Conservation (phyloP, 352 stramenopile genomes). For the Globisporangium alternatum region DNA sequence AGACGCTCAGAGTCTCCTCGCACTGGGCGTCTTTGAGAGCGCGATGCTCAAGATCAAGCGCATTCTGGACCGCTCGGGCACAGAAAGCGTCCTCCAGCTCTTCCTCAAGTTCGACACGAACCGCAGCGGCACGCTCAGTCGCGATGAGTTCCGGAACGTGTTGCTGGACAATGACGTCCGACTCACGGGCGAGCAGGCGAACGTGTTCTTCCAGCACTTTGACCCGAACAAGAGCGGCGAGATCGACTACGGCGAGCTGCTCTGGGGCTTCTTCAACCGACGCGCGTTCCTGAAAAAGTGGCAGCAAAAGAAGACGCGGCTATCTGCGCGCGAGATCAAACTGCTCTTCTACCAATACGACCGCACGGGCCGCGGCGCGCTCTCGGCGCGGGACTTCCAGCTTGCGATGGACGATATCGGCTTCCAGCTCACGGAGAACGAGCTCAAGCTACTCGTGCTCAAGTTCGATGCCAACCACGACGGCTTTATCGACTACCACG, state of each 20-base stretch:
- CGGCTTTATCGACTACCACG: constrained; percentile 60
- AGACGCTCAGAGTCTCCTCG: constrained; percentile 25
- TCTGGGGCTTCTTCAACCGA: constrained; percentile 66
- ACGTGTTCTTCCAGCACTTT: constrained; percentile 44
- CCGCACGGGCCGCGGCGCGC: constrained; percentile 25
- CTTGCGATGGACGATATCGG: constrained; percentile 50
- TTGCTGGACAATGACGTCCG: constrained; percentile 27
- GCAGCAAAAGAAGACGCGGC: constrained; percentile 31
- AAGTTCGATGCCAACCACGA: constrained; percentile 54
- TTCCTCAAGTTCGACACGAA: constrained; percentile 55
- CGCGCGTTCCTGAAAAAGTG: constrained; percentile 60
- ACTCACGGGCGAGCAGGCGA: constrained; percentile 41
- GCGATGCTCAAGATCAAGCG: constrained; percentile 60
- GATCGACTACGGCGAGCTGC: constrained; percentile 56
- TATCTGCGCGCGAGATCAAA: constrained; percentile 25
- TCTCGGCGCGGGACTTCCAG: constrained; percentile 44
- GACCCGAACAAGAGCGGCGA: constrained; percentile 42
- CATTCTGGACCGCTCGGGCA: constrained; percentile 16
- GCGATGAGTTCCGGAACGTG: constrained; percentile 38
- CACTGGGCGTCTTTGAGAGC: constrained; percentile 33
- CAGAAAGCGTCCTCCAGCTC: constrained; percentile 20
- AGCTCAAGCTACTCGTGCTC: constrained; percentile 45
- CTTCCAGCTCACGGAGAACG: constrained; percentile 39
- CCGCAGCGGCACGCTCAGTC: constrained; percentile 43
- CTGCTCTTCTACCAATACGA: constrained; percentile 54